Evolutionary conservation across 768 basidiomycete genomes (phyloP).

Genomic region (Brasilioporus rufonigricans): DNA sequence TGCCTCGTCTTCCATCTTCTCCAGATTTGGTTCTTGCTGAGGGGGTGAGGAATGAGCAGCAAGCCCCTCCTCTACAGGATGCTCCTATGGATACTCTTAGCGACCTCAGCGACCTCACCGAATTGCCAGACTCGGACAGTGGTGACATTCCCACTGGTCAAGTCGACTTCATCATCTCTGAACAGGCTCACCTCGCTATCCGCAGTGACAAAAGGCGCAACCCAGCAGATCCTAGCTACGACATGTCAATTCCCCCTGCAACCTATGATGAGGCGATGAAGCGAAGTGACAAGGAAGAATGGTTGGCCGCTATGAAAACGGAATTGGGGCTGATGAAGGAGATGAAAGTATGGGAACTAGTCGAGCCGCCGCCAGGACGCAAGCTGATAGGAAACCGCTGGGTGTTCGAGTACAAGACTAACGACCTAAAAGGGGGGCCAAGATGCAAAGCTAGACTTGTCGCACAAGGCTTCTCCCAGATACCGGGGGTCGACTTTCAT

Average conservation of each 20-base stretch:
- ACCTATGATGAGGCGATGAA: neutral
- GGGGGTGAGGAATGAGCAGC: too few relatives aligned
- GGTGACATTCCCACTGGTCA: neutral
- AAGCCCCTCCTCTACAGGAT: too few relatives aligned
- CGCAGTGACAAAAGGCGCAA: neutral
- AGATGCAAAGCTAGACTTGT: neutral
- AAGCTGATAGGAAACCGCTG: slow-evolving; percentile 4
- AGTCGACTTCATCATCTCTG: neutral
- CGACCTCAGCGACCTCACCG: neutral
- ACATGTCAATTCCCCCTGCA: neutral
- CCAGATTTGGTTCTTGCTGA: too few relatives aligned
- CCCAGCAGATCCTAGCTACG: neutral
- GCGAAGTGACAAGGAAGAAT: neutral
- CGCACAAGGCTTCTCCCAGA: slow-evolving; percentile 2
- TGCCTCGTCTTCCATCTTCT: too few relatives aligned
- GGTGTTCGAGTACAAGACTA: slow-evolving; percentile 9
- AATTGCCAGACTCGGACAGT: neutral
- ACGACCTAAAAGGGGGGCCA: neutral
- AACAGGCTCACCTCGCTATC: neutral
- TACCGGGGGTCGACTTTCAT: slow-evolving; percentile 1
- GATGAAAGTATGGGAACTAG: neutral
- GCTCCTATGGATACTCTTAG: neutral
- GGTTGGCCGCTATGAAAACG: too few relatives aligned
- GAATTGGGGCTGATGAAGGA: too few relatives aligned
- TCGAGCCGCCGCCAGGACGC: neutral